Percentiles rank a stretch among this genome's conserved stretches.
phyloP scores from a whole-genome alignment of 495 filamentous ascomycete genomes.

The Jackrogersella multiformis region DNA sequence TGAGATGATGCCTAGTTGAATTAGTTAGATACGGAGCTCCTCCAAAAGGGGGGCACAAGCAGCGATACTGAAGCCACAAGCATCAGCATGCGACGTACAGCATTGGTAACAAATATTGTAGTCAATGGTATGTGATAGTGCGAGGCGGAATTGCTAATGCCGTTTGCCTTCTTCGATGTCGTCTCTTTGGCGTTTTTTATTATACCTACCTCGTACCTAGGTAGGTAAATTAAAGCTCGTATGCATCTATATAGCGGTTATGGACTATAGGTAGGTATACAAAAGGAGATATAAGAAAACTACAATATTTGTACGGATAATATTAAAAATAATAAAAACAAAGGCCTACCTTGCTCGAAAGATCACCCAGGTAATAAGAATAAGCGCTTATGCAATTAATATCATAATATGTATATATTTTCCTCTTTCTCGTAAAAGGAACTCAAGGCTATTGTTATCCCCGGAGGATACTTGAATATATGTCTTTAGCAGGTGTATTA shows the following conservation, averaged over 20 bases:
- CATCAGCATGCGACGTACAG: conserved; percentile 17
- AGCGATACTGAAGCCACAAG: conserved; percentile 30
- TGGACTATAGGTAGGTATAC: not conserved
- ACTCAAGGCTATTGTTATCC: conserved; percentile 1
- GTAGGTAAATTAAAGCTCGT: too few relatives aligned
- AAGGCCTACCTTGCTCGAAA: conserved; percentile 6
- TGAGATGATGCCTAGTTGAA: not conserved
- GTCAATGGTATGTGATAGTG: conserved; percentile 1
- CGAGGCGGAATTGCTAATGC: not conserved
- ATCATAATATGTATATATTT: conserved; percentile 2
- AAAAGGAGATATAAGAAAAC: not conserved
- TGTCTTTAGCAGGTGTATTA: not conserved
- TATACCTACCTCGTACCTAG: too few relatives aligned
- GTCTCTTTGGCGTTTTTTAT: not conserved
- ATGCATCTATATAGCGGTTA: not conserved
- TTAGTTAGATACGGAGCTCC: conserved; percentile 27
- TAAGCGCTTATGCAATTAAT: conserved; percentile 37
- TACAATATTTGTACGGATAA: not conserved
- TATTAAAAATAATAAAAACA: too few relatives aligned
- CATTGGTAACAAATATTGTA: conserved; percentile 21
- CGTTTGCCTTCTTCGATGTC: not conserved
- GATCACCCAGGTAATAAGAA: too few relatives aligned
- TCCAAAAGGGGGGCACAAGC: conserved; percentile 24
- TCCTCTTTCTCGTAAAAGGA: not conserved
- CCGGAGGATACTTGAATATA: not conserved